A percentile compares a stretch with the other conserved stretches of the same genome.
phyloP scores from a whole-genome alignment of 768 basidiomycete genomes.

The Tricholoma flavovirens region DNA sequence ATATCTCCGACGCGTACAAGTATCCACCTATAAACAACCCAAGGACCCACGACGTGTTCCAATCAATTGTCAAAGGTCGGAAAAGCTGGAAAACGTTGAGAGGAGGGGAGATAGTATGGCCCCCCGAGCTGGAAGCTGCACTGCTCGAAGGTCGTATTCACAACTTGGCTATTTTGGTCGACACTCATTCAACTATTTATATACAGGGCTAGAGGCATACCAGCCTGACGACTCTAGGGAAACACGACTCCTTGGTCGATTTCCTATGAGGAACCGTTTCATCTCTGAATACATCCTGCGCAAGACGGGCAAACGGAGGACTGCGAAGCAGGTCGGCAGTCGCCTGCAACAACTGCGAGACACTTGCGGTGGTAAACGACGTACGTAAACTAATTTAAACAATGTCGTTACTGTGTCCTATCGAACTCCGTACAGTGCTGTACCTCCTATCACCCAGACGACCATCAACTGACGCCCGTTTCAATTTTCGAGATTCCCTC shows the following conservation, averaged over 20 bases:
- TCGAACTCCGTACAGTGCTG: slow-evolving; percentile 30
- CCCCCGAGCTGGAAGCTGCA: slow-evolving; percentile 71
- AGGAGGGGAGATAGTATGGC: slow-evolving; percentile 76
- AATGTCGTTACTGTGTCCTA: slow-evolving; percentile 2
- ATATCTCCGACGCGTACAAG: slow-evolving; percentile 17
- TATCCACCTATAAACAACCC: slow-evolving; percentile 26
- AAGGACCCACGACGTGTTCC: slow-evolving; percentile 52
- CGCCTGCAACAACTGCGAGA: slow-evolving; percentile 75
- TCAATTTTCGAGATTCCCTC: slow-evolving; percentile 20
- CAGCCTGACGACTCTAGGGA: slow-evolving; percentile 69
- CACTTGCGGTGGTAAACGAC: slow-evolving; percentile 63
- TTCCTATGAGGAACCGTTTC: slow-evolving; percentile 75
- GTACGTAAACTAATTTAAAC: slow-evolving; percentile 36
- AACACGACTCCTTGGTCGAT: slow-evolving; percentile 66
- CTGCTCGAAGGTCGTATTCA: slow-evolving; percentile 58
- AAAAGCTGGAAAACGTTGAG: slow-evolving; percentile 74
- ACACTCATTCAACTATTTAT: slow-evolving; percentile 9
- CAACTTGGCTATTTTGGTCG: neutral
- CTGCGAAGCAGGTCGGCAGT: slow-evolving; percentile 77
- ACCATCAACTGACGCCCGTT: slow-evolving; percentile 12
- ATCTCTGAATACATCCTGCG: slow-evolving; percentile 72
- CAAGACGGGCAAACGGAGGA: slow-evolving; percentile 63
- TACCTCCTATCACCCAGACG: slow-evolving; percentile 38
- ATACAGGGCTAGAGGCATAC: slow-evolving; percentile 62
- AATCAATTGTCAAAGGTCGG: slow-evolving; percentile 59